These are phyloP conservation scores for Ambrosiella xylebori DNA, from an alignment of 2,329 filamentous ascomycete genomes.

Conservation along the genomic window DNA sequence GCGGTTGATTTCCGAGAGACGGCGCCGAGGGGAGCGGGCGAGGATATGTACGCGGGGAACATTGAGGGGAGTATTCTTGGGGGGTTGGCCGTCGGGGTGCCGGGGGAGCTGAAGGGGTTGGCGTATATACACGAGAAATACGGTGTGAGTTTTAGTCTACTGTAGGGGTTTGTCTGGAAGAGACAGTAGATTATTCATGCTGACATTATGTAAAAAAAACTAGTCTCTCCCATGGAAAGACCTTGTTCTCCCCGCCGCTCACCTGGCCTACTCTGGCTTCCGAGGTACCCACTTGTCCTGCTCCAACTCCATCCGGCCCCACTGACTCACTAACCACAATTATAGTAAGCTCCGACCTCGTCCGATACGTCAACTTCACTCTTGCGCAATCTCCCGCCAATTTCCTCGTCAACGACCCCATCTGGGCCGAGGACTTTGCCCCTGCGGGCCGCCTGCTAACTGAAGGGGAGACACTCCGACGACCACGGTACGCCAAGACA, in stretches of 20 bases:
- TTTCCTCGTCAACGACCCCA: slow-evolving; percentile 57
- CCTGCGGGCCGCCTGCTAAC: slow-evolving; percentile 57
- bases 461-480: slow-evolving; percentile 61
- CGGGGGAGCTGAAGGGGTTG: slow-evolving; percentile 61
- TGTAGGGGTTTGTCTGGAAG: background rate
- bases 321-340: slow-evolving; percentile 10
- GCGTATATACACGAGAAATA: slow-evolving; percentile 61
- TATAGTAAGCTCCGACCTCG: slow-evolving; percentile 52
- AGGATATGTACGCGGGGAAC: slow-evolving; percentile 74
- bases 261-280: slow-evolving; percentile 59
- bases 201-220: background rate
- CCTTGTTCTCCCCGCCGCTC: slow-evolving; percentile 57
- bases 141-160: slow-evolving; percentile 27
- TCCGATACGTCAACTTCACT: slow-evolving; percentile 47
- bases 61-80: slow-evolving; percentile 48
- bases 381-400: slow-evolving; percentile 22
- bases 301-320: too few species aligned
- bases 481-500: slow-evolving; percentile 61
- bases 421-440: slow-evolving; percentile 79
- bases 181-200: background rate
- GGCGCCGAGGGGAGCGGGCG: slow-evolving; percentile 61
- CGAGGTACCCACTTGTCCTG: slow-evolving; percentile 18
- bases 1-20: slow-evolving; percentile 81
- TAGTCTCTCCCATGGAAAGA: slow-evolving; percentile 44
- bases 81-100: slow-evolving; percentile 55